phyloP scores from a whole-genome alignment of 2,329 filamentous ascomycete genomes.

The Pseudovirgaria hyperparasitica region DNA sequence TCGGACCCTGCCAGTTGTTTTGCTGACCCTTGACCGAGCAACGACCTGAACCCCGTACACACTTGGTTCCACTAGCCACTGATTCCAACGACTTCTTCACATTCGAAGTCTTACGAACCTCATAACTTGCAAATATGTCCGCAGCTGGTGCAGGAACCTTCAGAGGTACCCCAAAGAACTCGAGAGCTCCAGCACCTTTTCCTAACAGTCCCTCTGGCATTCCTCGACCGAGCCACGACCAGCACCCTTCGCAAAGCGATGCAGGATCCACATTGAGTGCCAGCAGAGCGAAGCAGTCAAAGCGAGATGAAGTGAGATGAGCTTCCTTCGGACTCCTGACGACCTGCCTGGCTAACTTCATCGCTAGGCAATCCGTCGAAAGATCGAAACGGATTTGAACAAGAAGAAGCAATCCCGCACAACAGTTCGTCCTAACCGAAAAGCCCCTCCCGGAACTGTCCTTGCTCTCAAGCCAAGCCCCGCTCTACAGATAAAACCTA shows the following conservation, averaged over 20 bases:
- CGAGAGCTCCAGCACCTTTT: conserved; percentile 47
- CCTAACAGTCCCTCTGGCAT: conserved; percentile 56
- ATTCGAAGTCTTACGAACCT: no score
- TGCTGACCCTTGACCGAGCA: no score
- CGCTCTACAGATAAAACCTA: conserved; percentile 93
- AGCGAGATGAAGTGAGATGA: conserved; percentile 84
- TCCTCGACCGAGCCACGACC: conserved; percentile 58
- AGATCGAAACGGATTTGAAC: conserved; percentile 93
- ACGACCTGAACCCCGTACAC: no score
- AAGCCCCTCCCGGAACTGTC: conserved; percentile 91
- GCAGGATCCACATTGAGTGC: conserved; percentile 67
- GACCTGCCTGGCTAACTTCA: conserved; percentile 8
- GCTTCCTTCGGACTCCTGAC: conserved; percentile 2
- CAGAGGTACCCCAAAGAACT: conserved; percentile 55
- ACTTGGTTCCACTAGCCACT: no score
- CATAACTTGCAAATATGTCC: no score
- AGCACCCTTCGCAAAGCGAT: conserved; percentile 44
- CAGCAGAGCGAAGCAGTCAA: conserved; percentile 90
- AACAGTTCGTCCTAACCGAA: conserved; percentile 73
- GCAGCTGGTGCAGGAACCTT: no score
- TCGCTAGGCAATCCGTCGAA: conserved; percentile 77
- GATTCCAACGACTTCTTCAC: no score
- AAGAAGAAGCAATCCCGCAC: conserved; percentile 82
- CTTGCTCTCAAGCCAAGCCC: conserved; percentile 90
- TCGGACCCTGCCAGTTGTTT: no score